Evolutionary conservation across 2,329 filamentous ascomycete genomes (phyloP).

Genomic region (Pestalotiopsis fici): DNA sequence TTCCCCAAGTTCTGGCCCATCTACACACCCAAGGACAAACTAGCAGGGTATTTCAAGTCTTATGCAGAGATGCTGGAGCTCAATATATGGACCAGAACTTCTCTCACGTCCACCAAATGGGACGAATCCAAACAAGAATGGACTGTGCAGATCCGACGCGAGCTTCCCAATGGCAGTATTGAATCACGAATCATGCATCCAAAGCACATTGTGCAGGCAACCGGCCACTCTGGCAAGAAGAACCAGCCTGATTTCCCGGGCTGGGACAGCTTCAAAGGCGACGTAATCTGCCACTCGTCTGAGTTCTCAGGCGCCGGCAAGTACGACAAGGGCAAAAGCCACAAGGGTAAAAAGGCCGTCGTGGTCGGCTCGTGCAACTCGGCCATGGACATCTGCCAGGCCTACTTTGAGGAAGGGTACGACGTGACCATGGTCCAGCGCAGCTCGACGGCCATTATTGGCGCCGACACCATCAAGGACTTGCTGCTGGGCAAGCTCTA

Average conservation of each 20-base stretch:
- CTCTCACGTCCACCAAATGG: constrained; percentile 37
- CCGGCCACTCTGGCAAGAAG: constrained; percentile 65
- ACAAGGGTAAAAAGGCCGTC: constrained; percentile 45
- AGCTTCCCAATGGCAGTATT: constrained; percentile 8
- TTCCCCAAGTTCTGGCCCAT: constrained; percentile 65
- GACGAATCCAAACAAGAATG: constrained; percentile 42
- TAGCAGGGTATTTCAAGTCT: constrained; percentile 63
- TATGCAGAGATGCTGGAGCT: constrained; percentile 64
- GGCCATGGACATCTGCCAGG: constrained; percentile 33
- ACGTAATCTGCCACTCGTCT: constrained; percentile 46
- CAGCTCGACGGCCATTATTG: not conserved
- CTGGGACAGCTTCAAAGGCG: constrained; percentile 46
- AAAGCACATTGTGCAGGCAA: constrained; percentile 63
- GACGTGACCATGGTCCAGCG: constrained; percentile 11
- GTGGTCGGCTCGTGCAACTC: constrained; percentile 57
- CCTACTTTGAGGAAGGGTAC: constrained; percentile 7
- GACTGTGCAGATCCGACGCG: constrained; percentile 37
- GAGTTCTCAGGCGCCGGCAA: constrained; percentile 45
- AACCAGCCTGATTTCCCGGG: constrained; percentile 57
- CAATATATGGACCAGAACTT: constrained; percentile 62
- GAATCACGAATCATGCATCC: constrained; percentile 57
- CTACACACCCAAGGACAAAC: constrained; percentile 69
- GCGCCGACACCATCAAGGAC: constrained; percentile 7
- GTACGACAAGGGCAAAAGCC: constrained; percentile 23
- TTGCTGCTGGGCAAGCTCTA: constrained; percentile 9